Evolutionary conservation across 768 basidiomycete genomes (phyloP), one percentile per base, ranked within the genome.

Genomic region (Tylopilus plumbeoviolaceoides): DNA sequence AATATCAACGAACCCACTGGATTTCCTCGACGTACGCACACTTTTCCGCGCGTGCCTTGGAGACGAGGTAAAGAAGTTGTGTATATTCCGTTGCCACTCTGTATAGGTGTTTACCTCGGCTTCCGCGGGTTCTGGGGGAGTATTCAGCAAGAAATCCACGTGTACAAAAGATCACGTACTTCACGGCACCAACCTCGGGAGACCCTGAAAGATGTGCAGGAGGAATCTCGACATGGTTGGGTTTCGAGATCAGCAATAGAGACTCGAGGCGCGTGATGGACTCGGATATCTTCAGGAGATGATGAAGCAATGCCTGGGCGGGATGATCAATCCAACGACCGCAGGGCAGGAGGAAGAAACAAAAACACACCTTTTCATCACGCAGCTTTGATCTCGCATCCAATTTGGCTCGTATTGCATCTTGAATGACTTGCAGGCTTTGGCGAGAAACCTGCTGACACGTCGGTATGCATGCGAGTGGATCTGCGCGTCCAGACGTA

Each of bases 271-370:
- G 84, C 12, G 83, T 80, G 17, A 95, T 80, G 15, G 91, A 91
- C 61, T 98, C 97, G 25, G 95, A 94, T 43, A 98, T 85, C 70
- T 92, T 92, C 56, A 98, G 79, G 5, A 98, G 78, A 12, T 95
- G 77, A 59, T 95, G 87, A 18, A 98, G 78, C 44, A 95, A 72
- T 0, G 89, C 83, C 92, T 94, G 60, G 51, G 48, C 42, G 36
- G 35, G 50, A 54, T 50, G 5, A 44, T 18, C 51, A 46, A 50
- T 46, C 33, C 4, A 11, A 30, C 10, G 30, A 40, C 30, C 18
- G 21, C 18, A 44, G 21, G 17, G 23, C 20, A 28, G 44, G 11
- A 46, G 31, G 30, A 33, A 55, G 36, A 44, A 31, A 40, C 14
- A 25, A 40, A 47, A 50, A 39, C 31, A 12, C 44, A 56, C 94